Evolutionary conservation across 768 basidiomycete genomes (phyloP).

Genomic region (Hemileccinum rubropunctum): DNA sequence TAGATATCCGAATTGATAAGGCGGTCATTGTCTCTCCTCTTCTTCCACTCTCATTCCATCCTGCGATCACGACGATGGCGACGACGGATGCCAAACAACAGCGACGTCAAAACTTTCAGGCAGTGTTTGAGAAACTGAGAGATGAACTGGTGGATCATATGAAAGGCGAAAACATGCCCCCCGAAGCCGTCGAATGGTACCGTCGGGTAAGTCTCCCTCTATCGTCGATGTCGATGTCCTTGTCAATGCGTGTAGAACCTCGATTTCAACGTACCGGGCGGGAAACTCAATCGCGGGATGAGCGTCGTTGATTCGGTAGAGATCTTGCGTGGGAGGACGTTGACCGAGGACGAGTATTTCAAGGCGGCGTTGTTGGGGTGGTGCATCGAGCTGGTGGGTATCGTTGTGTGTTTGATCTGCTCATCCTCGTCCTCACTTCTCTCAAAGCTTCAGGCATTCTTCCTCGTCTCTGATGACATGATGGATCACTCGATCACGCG

Average conservation of each 20-base stretch:
- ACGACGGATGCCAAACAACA: constrained; percentile 36
- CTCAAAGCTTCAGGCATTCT: constrained; percentile 88
- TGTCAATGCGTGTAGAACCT: constrained; percentile 53
- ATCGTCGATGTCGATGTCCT: too few species aligned
- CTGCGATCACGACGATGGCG: constrained; percentile 8
- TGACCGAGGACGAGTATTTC: constrained; percentile 85
- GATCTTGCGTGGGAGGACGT: constrained; percentile 69
- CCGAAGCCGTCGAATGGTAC: constrained; percentile 85
- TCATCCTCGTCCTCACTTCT: too few species aligned
- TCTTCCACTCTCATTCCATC: background rate
- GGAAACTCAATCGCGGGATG: constrained; percentile 95
- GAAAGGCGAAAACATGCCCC: constrained; percentile 71
- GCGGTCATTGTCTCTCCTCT: background rate
- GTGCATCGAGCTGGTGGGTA: constrained; percentile 89
- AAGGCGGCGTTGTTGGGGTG: constrained; percentile 89
- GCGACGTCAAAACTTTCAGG: constrained; percentile 65
- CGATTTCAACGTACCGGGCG: constrained; percentile 93
- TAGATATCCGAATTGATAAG: too few species aligned
- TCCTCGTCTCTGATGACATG: constrained; percentile 95
- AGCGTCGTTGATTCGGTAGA: constrained; percentile 92
- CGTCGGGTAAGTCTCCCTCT: constrained; percentile 51
- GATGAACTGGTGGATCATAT: constrained; percentile 76
- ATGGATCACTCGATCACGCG: constrained; percentile 96
- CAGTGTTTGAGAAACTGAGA: constrained; percentile 66
- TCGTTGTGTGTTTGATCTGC: too few species aligned